Evolutionary conservation across 2,329 filamentous ascomycete species (phyloP), one percentile per base, ranked within the genome.

Genomic region (Pseudohalonectria lignicola): DNA sequence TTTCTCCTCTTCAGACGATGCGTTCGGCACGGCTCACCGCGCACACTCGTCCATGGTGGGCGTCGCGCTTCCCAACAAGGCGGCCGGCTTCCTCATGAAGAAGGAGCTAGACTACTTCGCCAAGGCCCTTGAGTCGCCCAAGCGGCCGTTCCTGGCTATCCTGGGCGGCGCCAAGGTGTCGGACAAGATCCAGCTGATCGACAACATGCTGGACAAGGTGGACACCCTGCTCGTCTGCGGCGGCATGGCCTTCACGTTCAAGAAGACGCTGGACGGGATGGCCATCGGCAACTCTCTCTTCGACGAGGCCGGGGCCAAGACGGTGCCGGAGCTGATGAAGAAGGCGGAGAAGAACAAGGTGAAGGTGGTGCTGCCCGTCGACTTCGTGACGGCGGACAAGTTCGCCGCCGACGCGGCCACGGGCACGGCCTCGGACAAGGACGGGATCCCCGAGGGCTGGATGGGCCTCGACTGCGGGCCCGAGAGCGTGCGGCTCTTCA

Each of bases 61-160:
- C 55, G 76, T 95, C 47, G 79, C 95, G 49, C 82, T 98, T 35
- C 88, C 90, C 51, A 86, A 96, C 64, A 95, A 94, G 74, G 92
- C 92, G 9, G 86, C 90, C 41, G 92, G 92, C 46, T 98, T 95
- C 80, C 79, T 98, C 56, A 87, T 98, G 74, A 98, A 98, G 83
- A 98, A 96, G 75, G 92, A 98, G 68, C 83, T 98, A 46, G 92
- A 98, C 60, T 98, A 98, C 80, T 98, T 98, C 60, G 92, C 92
- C 48, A 78, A 95, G 71, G 92, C 87, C 29, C 83, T 98, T 44
- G 92, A 98, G 71, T 79, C 75, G 53, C 92, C 92, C 45, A 74
- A 93, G 69, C 81, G 90, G 41, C 92, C 92, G 44, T 98, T 98
- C 84, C 81, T 98, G 39, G 93, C 92, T 61, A 98, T 98, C 59